These are phyloP conservation scores for Monosporascus sp. DNA, from an alignment of 2,329 filamentous ascomycete genomes.

Conservation along the genomic window DNA sequence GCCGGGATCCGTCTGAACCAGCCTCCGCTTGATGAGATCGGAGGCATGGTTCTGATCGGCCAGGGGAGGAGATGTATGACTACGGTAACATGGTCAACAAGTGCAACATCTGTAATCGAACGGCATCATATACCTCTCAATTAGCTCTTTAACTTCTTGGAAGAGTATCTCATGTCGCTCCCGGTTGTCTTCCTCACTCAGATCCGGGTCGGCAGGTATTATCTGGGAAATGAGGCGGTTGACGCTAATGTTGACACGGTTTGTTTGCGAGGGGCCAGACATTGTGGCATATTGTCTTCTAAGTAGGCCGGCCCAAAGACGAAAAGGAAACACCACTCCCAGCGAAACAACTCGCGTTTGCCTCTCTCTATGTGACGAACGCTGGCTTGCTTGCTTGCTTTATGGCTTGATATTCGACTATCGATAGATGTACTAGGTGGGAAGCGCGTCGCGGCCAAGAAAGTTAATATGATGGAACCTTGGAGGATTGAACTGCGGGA, in stretches of 20 bases:
- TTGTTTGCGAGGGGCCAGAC: conserved; percentile 48
- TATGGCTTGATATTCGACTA: background rate
- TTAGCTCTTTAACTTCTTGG: conserved; percentile 43
- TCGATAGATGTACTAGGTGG: background rate
- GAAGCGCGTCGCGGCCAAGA: background rate
- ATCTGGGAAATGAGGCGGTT: conserved; percentile 72
- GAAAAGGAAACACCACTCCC: background rate
- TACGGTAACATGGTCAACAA: conserved; percentile 16
- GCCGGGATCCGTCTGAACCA: conserved; percentile 71
- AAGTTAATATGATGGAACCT: background rate
- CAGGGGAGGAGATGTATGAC: conserved; percentile 48
- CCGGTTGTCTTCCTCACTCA: conserved; percentile 63
- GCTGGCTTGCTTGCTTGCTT: background rate
- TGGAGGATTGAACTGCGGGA: background rate
- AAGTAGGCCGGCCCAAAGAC: background rate
- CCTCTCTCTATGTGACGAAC: background rate
- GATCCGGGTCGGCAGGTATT: conserved; percentile 59
- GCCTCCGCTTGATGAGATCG: conserved; percentile 83
- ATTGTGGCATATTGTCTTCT: conserved; percentile 35
- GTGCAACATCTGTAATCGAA: conserved; percentile 1
- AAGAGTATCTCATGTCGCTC: conserved; percentile 62
- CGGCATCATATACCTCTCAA: conserved; percentile 41
- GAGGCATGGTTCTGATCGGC: conserved; percentile 86
- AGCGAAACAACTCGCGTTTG: background rate
- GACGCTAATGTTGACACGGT: conserved; percentile 74